Percentiles rank a stretch among this genome's conserved stretches.
phyloP scores from a whole-genome alignment of 176 grass and related monocot genomes.

The Triticum dicoccoides region DNA sequence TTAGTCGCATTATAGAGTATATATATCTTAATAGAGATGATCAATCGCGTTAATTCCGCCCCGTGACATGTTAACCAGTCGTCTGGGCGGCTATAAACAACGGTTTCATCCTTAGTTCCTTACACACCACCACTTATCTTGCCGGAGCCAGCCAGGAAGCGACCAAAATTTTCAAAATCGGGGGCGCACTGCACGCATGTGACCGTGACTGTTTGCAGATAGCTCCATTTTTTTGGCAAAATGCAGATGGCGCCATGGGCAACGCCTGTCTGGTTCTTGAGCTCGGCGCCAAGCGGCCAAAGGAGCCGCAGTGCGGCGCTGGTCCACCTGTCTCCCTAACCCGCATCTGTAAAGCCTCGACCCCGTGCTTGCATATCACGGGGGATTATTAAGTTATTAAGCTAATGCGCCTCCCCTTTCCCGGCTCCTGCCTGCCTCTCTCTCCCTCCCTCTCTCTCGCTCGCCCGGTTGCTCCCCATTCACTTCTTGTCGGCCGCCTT shows the following conservation, averaged over 20 bases:
- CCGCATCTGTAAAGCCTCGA: slow-evolving; percentile 39
- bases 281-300: slow-evolving; percentile 35
- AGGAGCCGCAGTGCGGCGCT: not conserved
- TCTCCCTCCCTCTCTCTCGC: no score
- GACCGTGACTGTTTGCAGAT: slow-evolving; percentile 38
- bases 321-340: slow-evolving; percentile 32
- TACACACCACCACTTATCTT: not conserved
- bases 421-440: slow-evolving; percentile 3
- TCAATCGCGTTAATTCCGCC: not conserved
- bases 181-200: slow-evolving; percentile 30
- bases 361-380: slow-evolving; percentile 37
- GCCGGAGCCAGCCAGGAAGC: slow-evolving; percentile 36
- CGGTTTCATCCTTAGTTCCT: not conserved
- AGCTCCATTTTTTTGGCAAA: not conserved
- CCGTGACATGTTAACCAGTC: not conserved
- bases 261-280: slow-evolving; percentile 43
- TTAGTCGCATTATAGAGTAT: not conserved
- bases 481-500: slow-evolving; percentile 37
- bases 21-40: not conserved
- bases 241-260: slow-evolving; percentile 40
- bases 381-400: slow-evolving; percentile 22
- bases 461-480: slow-evolving; percentile 29
- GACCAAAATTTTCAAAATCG: slow-evolving; percentile 54
- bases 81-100: slow-evolving; percentile 29
- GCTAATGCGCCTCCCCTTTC: slow-evolving; percentile 39